Evolutionary conservation across 208 protist genomes (phyloP).

Genomic region (Naegleria fowleri): DNA sequence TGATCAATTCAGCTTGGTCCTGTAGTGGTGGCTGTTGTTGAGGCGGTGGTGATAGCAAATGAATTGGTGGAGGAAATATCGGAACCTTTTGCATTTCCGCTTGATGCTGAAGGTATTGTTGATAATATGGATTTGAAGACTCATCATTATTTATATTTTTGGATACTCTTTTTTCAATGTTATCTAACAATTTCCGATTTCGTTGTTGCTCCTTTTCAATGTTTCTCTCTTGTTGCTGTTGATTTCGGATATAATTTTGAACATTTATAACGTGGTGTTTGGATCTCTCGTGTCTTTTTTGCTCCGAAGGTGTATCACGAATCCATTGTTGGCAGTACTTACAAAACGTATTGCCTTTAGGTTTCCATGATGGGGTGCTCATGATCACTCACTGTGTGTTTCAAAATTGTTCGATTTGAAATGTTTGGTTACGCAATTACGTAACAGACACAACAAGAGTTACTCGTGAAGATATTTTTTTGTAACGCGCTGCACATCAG

Average conservation of each 20-base stretch:
- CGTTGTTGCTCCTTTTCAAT: neutral
- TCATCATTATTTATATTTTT: neutral
- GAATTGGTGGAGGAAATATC: neutral
- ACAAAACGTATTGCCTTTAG: neutral
- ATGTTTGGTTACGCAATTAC: no score
- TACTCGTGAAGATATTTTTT: no score
- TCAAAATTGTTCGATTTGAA: no score
- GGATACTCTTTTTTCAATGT: neutral
- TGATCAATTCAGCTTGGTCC: neutral
- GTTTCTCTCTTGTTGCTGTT: neutral
- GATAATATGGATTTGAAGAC: neutral
- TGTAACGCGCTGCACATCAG: no score
- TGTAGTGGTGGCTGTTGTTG: neutral
- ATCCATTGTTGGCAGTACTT: neutral
- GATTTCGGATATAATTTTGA: neutral
- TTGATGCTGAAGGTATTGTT: neutral
- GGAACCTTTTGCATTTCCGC: neutral
- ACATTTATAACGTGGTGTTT: conserved; percentile 1
- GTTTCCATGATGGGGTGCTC: neutral
- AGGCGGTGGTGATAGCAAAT: neutral
- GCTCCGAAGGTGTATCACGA: neutral
- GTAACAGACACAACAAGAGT: no score
- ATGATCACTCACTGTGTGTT: no score
- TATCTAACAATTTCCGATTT: neutral
- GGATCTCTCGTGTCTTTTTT: conserved; percentile 7